Conservation (phyloP, 805 yeast species). For the Torulaspora quercuum region DNA sequence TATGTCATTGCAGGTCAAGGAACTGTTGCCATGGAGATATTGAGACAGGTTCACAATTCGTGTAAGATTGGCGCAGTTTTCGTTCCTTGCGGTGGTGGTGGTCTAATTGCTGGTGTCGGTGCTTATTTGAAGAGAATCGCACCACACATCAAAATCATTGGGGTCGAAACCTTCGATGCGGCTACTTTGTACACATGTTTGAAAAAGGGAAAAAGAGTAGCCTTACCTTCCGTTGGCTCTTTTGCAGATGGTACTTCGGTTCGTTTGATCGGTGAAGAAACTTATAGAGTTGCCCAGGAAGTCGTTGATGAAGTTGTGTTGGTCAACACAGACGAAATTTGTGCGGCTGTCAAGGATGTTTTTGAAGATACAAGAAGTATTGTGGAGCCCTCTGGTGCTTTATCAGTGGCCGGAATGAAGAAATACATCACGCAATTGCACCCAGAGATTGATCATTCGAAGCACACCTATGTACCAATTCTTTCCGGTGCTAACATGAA, state of each 20-base stretch:
- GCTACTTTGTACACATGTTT: slow-evolving; percentile 82
- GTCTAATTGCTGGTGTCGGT: slow-evolving; percentile 86
- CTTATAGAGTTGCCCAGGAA: slow-evolving; percentile 73
- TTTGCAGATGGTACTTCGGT: slow-evolving; percentile 99
- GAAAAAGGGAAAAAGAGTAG: slow-evolving; percentile 49
- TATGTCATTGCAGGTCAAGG: slow-evolving; percentile 99
- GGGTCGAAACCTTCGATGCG: slow-evolving; percentile 95
- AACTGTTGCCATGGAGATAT: slow-evolving; percentile 88
- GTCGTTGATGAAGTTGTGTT: slow-evolving; percentile 84
- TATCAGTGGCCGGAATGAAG: slow-evolving; percentile 92
- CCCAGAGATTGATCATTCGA: slow-evolving; percentile 67
- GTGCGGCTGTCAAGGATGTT: slow-evolving; percentile 95
- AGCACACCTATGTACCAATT: slow-evolving; percentile 74
- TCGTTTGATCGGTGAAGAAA: slow-evolving; percentile 81
- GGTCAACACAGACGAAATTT: slow-evolving; percentile 88
- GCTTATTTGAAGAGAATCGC: slow-evolving; percentile 90
- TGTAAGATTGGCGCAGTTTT: slow-evolving; percentile 81
- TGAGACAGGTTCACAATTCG: slow-evolving; percentile 70
- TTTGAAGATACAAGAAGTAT: slow-evolving; percentile 93
- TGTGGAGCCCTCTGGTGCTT: slow-evolving; percentile 96
- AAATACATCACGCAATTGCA: slow-evolving; percentile 61
- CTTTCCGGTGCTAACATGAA: slow-evolving; percentile 98
- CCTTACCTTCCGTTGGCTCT: slow-evolving; percentile 75
- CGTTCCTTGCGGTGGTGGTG: slow-evolving; percentile 97
- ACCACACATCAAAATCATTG: slow-evolving; percentile 94